phyloP scores from a whole-genome alignment of 2,329 filamentous ascomycete genomes.

The Colletotrichum costaricense region DNA sequence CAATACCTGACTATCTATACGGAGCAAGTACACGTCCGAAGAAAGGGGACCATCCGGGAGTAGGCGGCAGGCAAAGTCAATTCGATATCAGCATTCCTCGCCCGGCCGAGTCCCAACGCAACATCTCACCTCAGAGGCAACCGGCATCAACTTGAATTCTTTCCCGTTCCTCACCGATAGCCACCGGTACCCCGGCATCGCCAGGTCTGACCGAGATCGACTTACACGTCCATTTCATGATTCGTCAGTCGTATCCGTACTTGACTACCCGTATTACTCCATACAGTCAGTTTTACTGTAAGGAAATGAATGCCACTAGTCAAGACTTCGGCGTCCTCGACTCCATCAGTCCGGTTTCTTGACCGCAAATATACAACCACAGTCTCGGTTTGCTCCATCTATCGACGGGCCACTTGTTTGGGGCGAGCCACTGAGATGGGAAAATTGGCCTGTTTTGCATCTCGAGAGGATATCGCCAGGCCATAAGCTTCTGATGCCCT shows the following conservation, averaged over 20 bases:
- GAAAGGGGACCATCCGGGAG: conserved; percentile 5
- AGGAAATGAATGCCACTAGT: background rate
- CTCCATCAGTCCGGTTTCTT: background rate
- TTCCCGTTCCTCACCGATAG: conserved; percentile 13
- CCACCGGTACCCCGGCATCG: background rate
- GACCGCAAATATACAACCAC: conserved; percentile 4
- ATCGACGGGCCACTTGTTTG: background rate
- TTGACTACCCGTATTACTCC: background rate
- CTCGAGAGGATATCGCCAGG: background rate
- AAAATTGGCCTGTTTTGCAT: background rate
- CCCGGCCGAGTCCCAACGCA: background rate
- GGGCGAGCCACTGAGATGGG: background rate
- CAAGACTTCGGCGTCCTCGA: background rate
- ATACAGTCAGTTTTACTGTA: conserved; percentile 34
- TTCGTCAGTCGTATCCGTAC: conserved; percentile 14
- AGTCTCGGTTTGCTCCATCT: conserved; percentile 20
- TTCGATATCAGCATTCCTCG: conserved; percentile 5
- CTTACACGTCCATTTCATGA: conserved; percentile 1
- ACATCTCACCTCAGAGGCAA: background rate
- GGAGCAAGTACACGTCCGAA: background rate
- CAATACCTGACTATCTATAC: no score
- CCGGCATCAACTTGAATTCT: background rate
- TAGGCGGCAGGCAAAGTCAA: background rate
- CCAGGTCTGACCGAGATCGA: conserved; percentile 10
- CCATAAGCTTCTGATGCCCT: conserved; percentile 23